These are phyloP conservation scores for Plantago ovata DNA, from an alignment of 257 asterid species.

Conservation along the genomic window DNA sequence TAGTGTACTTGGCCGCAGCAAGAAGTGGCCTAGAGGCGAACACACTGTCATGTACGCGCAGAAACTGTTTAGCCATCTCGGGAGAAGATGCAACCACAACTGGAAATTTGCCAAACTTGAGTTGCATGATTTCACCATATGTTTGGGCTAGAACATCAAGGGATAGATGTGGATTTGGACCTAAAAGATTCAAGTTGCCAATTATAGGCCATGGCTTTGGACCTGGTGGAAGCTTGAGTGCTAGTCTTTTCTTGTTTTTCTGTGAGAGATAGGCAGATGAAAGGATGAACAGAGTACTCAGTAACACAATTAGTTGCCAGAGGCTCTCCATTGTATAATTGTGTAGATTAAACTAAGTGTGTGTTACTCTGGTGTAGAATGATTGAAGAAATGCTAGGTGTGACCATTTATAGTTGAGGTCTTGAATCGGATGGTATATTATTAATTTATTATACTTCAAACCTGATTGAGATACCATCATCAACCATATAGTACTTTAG, in stretches of 20 bases:
- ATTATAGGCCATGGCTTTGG: conserved; percentile 4
- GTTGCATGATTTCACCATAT: conserved; percentile 3
- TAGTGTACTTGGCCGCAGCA: background rate
- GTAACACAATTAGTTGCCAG: background rate
- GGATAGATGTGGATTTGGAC: background rate
- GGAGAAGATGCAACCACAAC: background rate
- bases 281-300: background rate
- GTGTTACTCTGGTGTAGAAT: no score
- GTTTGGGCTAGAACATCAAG: background rate
- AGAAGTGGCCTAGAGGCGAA: background rate
- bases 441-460: no score
- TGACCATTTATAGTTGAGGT: no score
- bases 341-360: background rate
- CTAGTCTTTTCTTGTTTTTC: background rate
- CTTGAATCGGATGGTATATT: no score
- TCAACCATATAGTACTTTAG: no score
- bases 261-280: background rate
- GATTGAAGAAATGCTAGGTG: no score
- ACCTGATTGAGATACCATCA: no score
- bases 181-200: background rate
- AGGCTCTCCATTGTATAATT: background rate
- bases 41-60: background rate
- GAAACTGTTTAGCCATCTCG: background rate
- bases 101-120: background rate
- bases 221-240: background rate